These are phyloP conservation scores for Termitomyces sp. DNA, from an alignment of 768 basidiomycete species.

Conservation along the genomic window DNA sequence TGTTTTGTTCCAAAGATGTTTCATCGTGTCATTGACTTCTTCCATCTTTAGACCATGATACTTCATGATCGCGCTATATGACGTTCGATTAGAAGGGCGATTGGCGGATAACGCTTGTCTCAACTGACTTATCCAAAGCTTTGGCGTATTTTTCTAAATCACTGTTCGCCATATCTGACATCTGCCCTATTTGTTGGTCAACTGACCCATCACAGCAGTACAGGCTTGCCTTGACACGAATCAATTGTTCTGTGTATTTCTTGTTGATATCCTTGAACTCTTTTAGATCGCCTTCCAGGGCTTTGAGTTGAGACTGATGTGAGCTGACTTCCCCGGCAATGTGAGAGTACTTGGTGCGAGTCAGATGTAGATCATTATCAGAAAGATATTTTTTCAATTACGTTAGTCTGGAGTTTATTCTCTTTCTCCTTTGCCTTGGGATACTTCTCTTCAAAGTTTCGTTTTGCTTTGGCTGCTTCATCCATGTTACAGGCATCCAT, in stretches of 20 bases:
- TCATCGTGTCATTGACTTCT: slow-evolving; percentile 98
- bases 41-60: slow-evolving; percentile 98
- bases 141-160: slow-evolving; percentile 98
- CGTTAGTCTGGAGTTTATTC: slow-evolving; percentile 63
- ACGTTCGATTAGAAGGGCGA: slow-evolving; percentile 2
- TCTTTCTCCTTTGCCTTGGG: slow-evolving; percentile 65
- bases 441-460: slow-evolving; percentile 82
- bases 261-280: slow-evolving; percentile 87
- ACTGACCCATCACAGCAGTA: neutral
- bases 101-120: neutral
- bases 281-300: slow-evolving; percentile 61
- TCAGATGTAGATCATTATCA: neutral
- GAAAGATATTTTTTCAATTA: slow-evolving; percentile 22
- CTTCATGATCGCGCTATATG: slow-evolving; percentile 90
- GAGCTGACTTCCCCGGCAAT: slow-evolving; percentile 81
- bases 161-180: slow-evolving; percentile 95
- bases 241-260: slow-evolving; percentile 83
- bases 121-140: slow-evolving; percentile 86
- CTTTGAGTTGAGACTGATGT: slow-evolving; percentile 57
- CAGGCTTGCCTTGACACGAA: slow-evolving; percentile 81
- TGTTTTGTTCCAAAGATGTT: slow-evolving; percentile 96
- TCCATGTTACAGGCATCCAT: slow-evolving; percentile 80
- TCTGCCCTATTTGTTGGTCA: slow-evolving; percentile 38
- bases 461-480: slow-evolving; percentile 74
- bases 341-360: slow-evolving; percentile 56